phyloP scores from a whole-genome alignment of 129 eudicot genomes.

The Flaveria trinervia region DNA sequence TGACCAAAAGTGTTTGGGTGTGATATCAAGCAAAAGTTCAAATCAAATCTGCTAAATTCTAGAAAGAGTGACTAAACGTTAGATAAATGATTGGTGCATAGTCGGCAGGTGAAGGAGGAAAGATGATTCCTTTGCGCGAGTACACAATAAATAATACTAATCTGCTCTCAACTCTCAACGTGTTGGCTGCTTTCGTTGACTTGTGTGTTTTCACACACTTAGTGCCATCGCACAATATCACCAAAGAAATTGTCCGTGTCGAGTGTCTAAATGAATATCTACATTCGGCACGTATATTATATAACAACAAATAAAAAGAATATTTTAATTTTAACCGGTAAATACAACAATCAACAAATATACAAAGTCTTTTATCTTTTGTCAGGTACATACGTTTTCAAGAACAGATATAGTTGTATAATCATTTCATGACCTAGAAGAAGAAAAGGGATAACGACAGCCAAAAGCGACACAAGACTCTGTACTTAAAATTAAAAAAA shows the following conservation, averaged over 20 bases:
- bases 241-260: background rate
- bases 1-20: no score
- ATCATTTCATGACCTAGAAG: slow-evolving; percentile 14
- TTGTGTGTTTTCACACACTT: slow-evolving; percentile 21
- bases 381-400: background rate
- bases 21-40: no score
- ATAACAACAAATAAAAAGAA: no score
- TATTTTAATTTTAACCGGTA: no score
- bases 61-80: no score
- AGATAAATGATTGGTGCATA: slow-evolving; percentile 1
- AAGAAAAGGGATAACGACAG: slow-evolving; percentile 24
- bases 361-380: background rate
- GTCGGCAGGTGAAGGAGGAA: slow-evolving; percentile 2
- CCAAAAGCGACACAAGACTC: slow-evolving; percentile 13
- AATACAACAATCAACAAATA: background rate
- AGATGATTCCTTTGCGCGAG: slow-evolving; percentile 23
- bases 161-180: background rate
- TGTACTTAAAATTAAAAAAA: background rate
- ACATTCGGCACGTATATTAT: background rate
- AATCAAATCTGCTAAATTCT: no score
- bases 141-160: slow-evolving; percentile 1
- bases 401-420: background rate
- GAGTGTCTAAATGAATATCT: background rate
- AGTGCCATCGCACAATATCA: background rate
- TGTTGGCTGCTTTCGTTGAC: slow-evolving; percentile 37